Base-by-base conservation (phyloP, 176 grass and related monocot genomes). In the Tillandsia leiboldiana region DNA sequence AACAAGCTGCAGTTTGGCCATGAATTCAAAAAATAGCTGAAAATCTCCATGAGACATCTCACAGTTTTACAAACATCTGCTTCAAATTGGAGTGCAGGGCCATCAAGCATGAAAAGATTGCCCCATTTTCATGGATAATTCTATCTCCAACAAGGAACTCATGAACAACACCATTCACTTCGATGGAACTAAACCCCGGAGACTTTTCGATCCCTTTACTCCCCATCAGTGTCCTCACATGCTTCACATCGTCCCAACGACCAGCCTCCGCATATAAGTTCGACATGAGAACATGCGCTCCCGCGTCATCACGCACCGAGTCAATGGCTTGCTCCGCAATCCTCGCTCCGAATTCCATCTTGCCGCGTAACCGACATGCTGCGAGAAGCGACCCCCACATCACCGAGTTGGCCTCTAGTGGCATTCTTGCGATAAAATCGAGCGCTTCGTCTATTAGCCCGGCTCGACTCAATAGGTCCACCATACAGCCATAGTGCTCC, bases 371-470 rank as follows among this genome's bases (percentile, higher is more conserved):
- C 78, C 86, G 62, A 77, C 88, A 91, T 22, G 83, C 86, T 48
- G 92, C 70, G 78, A 96, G 88, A 73, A 96, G 75, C 68, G 85
- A 89, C 18, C 88, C 86, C 83, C 83, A 91, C 63, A 89, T 87
- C 64, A 96, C 83, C 82, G 70, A 49, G 75, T 91, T 96, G 3
- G 81, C 67, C 15, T 81, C 63, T 77, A 83, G 26, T 67, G 88
- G 83, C 81, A 91, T 96, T 27, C 80, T 89, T 28, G 82, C 75
- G 20, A 91, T 69, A 81, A 91, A 86, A 68, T 85, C 68, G 67
- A 80, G 67, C 72, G 92, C 88, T 83, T 91, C 80, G 11, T 83
- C 83, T 71, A 91, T 63, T 15, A 89, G 61, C 50, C 88, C 88
- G 51, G 92, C 81, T 82, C 81, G 87, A 33, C 75, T 76, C 71